A percentile compares a stretch with the other conserved stretches of the same genome.
Conservation (phyloP, 2,329 filamentous ascomycete species). For the Sclerotinia sclerotiorum region DNA sequence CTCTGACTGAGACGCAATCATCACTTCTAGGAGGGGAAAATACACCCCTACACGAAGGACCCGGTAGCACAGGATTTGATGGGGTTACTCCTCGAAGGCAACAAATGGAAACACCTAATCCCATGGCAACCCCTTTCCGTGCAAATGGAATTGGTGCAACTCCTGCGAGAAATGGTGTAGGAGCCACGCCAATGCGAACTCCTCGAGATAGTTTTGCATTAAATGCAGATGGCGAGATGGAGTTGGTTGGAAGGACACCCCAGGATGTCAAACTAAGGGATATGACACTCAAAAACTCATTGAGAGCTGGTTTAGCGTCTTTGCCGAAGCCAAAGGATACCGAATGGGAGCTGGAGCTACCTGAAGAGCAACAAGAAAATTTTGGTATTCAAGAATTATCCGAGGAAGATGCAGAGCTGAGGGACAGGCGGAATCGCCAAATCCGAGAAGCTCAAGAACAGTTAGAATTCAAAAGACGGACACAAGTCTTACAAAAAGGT, state of each 20-base stretch:
- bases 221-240: slow-evolving; percentile 68
- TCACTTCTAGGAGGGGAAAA: slow-evolving; percentile 93
- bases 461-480: slow-evolving; percentile 78
- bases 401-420: slow-evolving; percentile 66
- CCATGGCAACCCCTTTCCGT: slow-evolving; percentile 85
- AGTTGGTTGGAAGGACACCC: slow-evolving; percentile 71
- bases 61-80: slow-evolving; percentile 82
- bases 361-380: slow-evolving; percentile 72
- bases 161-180: slow-evolving; percentile 57
- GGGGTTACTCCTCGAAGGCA: slow-evolving; percentile 79
- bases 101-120: slow-evolving; percentile 86
- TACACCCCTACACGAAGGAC: slow-evolving; percentile 79
- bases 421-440: slow-evolving; percentile 75
- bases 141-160: slow-evolving; percentile 66
- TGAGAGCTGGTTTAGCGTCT: slow-evolving; percentile 73
- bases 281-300: slow-evolving; percentile 63
- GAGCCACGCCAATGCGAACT: slow-evolving; percentile 82
- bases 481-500: slow-evolving; percentile 84
- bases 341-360: slow-evolving; percentile 91
- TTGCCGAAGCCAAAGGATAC: slow-evolving; percentile 90
- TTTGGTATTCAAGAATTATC: slow-evolving; percentile 50
- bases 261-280: slow-evolving; percentile 73
- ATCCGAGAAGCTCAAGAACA: slow-evolving; percentile 66
- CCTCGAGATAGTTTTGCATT: slow-evolving; percentile 85
- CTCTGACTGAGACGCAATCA: slow-evolving; percentile 90